Percentiles rank a stretch among this genome's conserved stretches.
These are phyloP conservation scores for Penicillium rolfsii DNA, from an alignment of 2,329 filamentous ascomycete species.

Conservation along the genomic window DNA sequence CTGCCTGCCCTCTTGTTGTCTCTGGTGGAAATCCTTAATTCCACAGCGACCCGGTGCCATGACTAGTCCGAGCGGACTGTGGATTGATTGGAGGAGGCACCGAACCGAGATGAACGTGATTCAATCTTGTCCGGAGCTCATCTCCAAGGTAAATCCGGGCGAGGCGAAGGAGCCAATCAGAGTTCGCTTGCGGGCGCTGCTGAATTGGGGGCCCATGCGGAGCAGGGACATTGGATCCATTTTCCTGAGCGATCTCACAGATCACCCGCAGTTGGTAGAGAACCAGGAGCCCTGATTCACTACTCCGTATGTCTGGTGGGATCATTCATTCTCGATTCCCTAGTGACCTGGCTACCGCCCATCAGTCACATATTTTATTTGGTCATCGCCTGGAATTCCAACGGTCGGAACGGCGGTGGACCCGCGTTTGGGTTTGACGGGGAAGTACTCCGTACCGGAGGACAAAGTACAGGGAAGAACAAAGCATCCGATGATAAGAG, in stretches of 20 bases:
- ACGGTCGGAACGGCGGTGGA: not conserved
- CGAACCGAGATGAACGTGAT: not conserved
- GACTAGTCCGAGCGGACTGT: not conserved
- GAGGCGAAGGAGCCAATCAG: not conserved
- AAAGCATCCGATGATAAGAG: not conserved
- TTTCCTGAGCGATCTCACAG: not conserved
- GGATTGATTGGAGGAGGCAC: not conserved
- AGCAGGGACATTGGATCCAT: not conserved
- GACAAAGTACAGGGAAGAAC: too few relatives aligned
- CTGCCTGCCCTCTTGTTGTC: not conserved
- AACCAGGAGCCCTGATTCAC: too few relatives aligned
- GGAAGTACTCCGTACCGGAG: not conserved
- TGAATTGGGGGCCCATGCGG: not conserved
- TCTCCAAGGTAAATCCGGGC: not conserved
- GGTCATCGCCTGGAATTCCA: not conserved
- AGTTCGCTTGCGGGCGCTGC: not conserved
- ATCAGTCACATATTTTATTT: not conserved
- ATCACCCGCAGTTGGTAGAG: too few relatives aligned
- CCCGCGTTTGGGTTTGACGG: not conserved
- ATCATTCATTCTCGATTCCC: too few relatives aligned
- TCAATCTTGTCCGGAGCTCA: not conserved
- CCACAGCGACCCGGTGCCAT: not conserved
- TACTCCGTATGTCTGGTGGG: too few relatives aligned
- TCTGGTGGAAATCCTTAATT: not conserved
- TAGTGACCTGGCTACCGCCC: not conserved